Percentiles rank a stretch among this genome's conserved stretches.
phyloP scores from a whole-genome alignment of 352 stramenopile species.

The Phytophthora hibernalis region DNA sequence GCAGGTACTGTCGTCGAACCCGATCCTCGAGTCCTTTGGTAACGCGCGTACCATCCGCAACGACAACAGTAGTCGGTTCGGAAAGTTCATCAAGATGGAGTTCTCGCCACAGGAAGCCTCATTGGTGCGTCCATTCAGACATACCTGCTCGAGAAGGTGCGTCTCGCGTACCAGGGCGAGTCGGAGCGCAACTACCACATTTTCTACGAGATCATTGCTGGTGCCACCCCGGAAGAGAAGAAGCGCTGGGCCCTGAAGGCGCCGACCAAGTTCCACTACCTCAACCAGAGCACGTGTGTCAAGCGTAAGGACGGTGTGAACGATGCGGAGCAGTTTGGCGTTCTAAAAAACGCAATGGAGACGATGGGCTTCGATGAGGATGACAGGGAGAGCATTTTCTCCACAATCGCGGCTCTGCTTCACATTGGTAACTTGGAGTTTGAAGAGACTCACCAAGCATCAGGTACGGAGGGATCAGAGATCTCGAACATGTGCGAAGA shows the following conservation, averaged over 20 bases:
- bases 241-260: constrained; percentile 65
- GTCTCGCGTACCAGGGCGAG: constrained; percentile 93
- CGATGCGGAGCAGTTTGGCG: constrained; percentile 88
- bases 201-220: constrained; percentile 95
- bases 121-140: constrained; percentile 94
- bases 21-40: constrained; percentile 99
- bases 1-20: constrained; percentile 97
- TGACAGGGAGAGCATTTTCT: constrained; percentile 93
- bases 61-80: constrained; percentile 97
- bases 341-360: constrained; percentile 81
- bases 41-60: constrained; percentile 98
- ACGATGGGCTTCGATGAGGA: constrained; percentile 90
- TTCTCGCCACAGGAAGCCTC: constrained; percentile 84
- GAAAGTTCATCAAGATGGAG: constrained; percentile 98
- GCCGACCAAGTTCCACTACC: constrained; percentile 87
- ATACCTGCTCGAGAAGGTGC: constrained; percentile 97
- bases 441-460: constrained; percentile 64
- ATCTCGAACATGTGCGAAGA: constrained; percentile 62
- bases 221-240: constrained; percentile 65
- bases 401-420: constrained; percentile 90
- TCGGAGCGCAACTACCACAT: constrained; percentile 97
- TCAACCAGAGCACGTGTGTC: constrained; percentile 90
- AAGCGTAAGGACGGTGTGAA: constrained; percentile 90
- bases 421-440: constrained; percentile 97
- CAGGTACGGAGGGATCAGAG: constrained; percentile 70